These are phyloP conservation scores for Polytrichum commune DNA, from an alignment of 225 moss, liverwort and hornwort species.

Conservation along the genomic window DNA sequence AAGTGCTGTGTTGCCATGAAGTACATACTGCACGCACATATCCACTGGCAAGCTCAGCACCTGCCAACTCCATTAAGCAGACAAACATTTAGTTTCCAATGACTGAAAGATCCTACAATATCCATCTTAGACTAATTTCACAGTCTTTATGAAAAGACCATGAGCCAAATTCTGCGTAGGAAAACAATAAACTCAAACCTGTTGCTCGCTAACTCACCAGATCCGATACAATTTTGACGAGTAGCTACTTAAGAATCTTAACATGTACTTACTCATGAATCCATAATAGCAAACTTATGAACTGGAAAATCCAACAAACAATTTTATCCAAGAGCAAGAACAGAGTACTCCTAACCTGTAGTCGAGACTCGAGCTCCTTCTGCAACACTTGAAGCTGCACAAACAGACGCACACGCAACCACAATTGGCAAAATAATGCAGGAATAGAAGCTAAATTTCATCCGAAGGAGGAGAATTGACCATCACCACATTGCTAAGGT, in stretches of 20 bases:
- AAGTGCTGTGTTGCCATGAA: slow-evolving; percentile 56
- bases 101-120: background rate
- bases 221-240: no score
- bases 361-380: slow-evolving; percentile 57
- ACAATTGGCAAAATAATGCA: background rate
- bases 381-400: slow-evolving; percentile 52
- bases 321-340: slow-evolving; percentile 12
- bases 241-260: no score
- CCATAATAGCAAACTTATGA: background rate
- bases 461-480: no score
- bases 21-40: slow-evolving; percentile 59
- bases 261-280: no score
- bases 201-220: no score
- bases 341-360: slow-evolving; percentile 33
- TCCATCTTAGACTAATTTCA: no score
- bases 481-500: no score
- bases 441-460: no score
- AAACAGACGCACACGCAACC: slow-evolving; percentile 3
- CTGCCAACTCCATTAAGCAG: slow-evolving; percentile 24
- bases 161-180: no score
- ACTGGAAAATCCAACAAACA: background rate
- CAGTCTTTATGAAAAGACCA: no score
- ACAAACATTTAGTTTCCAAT: background rate
- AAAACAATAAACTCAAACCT: no score
- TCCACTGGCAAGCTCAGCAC: slow-evolving; percentile 60